phyloP scores from a whole-genome alignment of 2,329 filamentous ascomycete species.

The Orbilia quercus region DNA sequence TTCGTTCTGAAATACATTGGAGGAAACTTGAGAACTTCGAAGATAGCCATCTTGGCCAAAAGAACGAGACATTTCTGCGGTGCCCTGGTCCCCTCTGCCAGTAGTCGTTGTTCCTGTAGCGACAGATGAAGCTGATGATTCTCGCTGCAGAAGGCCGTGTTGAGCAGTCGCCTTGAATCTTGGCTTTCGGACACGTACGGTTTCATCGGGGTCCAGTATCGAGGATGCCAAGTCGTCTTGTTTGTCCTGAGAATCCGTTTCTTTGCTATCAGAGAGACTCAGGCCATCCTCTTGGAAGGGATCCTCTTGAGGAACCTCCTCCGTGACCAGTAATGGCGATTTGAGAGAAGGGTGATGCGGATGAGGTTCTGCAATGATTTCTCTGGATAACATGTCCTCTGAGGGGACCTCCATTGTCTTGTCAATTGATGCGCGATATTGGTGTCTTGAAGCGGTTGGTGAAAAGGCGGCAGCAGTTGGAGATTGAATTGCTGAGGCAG shows the following conservation, averaged over 20 bases:
- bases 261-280: constrained; percentile 29
- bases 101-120: constrained; percentile 53
- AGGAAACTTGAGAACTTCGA: constrained; percentile 41
- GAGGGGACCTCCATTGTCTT: constrained; percentile 52
- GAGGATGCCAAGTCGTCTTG: constrained; percentile 14
- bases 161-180: constrained; percentile 36
- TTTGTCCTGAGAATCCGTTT: constrained; percentile 23
- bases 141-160: constrained; percentile 50
- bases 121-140: constrained; percentile 48
- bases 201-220: constrained; percentile 34
- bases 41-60: constrained; percentile 36
- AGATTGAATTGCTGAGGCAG: constrained; percentile 51
- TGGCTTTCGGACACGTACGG: constrained; percentile 19
- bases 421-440: constrained; percentile 49
- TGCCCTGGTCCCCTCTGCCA: constrained; percentile 41
- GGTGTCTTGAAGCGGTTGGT: constrained; percentile 39
- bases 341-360: constrained; percentile 41
- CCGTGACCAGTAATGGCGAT: constrained; percentile 35
- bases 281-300: constrained; percentile 2
- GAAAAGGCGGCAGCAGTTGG: constrained; percentile 32
- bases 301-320: constrained; percentile 36
- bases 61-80: constrained; percentile 47
- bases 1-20: constrained; percentile 61
- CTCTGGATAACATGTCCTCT: constrained; percentile 27
- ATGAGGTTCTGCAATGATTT: constrained; percentile 46